Evolutionary conservation across 2,329 filamentous ascomycete species (phyloP).

Genomic region (Trichoderma hamatum): DNA sequence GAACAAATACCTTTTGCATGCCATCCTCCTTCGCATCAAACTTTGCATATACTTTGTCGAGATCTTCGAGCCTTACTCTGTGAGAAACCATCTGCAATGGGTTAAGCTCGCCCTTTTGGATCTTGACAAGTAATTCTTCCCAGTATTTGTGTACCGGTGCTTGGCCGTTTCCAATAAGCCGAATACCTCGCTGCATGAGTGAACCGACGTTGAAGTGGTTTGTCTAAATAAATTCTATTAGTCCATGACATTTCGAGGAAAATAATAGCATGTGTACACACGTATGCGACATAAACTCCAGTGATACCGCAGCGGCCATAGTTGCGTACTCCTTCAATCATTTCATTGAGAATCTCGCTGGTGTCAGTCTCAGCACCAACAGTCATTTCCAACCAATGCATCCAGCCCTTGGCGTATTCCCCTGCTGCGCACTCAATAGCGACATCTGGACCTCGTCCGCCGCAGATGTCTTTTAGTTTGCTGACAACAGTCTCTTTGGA

Average conservation of each 20-base stretch:
- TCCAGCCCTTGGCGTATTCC: conserved; percentile 64
- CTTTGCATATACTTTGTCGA: conserved; percentile 65
- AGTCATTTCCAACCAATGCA: conserved; percentile 60
- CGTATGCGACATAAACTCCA: conserved; percentile 66
- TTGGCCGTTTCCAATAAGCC: conserved; percentile 69
- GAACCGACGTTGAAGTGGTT: conserved; percentile 55
- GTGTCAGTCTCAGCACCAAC: conserved; percentile 81
- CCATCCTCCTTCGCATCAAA: conserved; percentile 65
- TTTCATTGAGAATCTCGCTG: conserved; percentile 78
- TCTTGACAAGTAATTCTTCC: conserved; percentile 71
- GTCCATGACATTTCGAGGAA: background rate
- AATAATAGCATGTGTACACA: conserved; percentile 39
- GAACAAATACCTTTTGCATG: conserved; percentile 79
- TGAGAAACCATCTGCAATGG: conserved; percentile 81
- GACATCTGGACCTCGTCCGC: conserved; percentile 73
- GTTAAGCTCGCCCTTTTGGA: conserved; percentile 70
- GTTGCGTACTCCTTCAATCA: conserved; percentile 72
- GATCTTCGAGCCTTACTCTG: conserved; percentile 73
- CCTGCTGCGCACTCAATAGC: conserved; percentile 68
- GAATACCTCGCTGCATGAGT: conserved; percentile 83
- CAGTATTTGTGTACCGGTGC: conserved; percentile 82
- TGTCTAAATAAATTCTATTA: conserved; percentile 31
- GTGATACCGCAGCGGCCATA: conserved; percentile 78
- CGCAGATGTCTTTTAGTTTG: conserved; percentile 72
- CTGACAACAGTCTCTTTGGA: conserved; percentile 66